These are phyloP conservation scores for Lactarius sanguifluus DNA, from an alignment of 768 basidiomycete species.

Conservation along the genomic window DNA sequence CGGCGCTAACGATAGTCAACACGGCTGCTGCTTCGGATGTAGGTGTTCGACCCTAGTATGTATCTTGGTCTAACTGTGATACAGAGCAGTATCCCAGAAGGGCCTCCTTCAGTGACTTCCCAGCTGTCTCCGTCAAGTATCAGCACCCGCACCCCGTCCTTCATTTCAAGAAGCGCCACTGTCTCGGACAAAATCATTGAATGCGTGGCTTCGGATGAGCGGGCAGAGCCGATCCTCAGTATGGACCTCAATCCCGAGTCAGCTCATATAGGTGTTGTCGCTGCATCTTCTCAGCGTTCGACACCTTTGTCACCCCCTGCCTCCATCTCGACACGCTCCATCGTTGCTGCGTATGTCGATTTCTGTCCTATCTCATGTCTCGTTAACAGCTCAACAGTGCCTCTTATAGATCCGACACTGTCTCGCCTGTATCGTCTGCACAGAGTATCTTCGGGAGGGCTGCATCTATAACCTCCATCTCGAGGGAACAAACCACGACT, in stretches of 20 bases:
- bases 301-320: slow-evolving; percentile 11
- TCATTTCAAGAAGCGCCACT: slow-evolving; percentile 11
- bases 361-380: background rate
- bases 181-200: slow-evolving; percentile 5
- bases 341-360: slow-evolving; percentile 22
- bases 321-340: slow-evolving; percentile 14
- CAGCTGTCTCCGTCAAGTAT: slow-evolving; percentile 1
- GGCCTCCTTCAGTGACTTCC: background rate
- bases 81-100: background rate
- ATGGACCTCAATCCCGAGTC: background rate
- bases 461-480: slow-evolving; percentile 1
- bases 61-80: background rate
- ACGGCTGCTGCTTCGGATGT: slow-evolving; percentile 4
- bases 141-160: slow-evolving; percentile 14
- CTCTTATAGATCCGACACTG: slow-evolving; percentile 19
- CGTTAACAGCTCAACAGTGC: slow-evolving; percentile 13
- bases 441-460: slow-evolving; percentile 23
- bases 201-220: background rate
- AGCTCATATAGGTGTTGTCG: background rate
- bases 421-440: slow-evolving; percentile 23
- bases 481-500: background rate
- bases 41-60: background rate
- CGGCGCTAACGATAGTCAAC: background rate
- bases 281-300: slow-evolving; percentile 1
- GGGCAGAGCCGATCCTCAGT: background rate